Percentiles rank a stretch among this genome's conserved stretches.
Evolutionary conservation across 139 green algal species (phyloP).

Genomic region (Chlamydomonas incerta): DNA sequence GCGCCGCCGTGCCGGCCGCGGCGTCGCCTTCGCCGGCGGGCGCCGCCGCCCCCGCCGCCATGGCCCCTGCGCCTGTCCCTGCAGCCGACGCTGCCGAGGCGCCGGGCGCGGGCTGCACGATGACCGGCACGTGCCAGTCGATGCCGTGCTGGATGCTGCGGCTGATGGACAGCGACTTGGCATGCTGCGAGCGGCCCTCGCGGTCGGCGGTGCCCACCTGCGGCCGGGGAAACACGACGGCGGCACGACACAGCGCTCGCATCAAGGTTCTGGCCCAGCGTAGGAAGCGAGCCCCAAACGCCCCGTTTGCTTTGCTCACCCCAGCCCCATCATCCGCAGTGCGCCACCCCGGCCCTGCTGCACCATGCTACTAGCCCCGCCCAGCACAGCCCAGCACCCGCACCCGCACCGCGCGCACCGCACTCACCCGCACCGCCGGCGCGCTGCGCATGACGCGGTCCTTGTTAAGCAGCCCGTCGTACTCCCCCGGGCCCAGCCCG

Average conservation of each 20-base stretch:
- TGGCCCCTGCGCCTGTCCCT: too few relatives aligned
- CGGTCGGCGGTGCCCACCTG: conserved; percentile 39
- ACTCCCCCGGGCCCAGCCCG: conserved; percentile 49
- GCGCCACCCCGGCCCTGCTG: too few relatives aligned
- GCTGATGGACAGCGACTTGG: conserved; percentile 48
- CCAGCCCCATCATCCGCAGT: not conserved
- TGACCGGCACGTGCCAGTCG: conserved; percentile 55
- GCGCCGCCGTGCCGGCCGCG: not conserved
- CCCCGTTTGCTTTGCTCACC: too few relatives aligned
- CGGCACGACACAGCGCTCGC: too few relatives aligned
- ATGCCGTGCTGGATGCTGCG: conserved; percentile 61
- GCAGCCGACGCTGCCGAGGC: not conserved
- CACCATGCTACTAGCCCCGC: too few relatives aligned
- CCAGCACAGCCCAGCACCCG: too few relatives aligned
- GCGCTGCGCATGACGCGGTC: conserved; percentile 1
- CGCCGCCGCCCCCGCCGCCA: too few relatives aligned
- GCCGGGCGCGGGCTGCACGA: conserved; percentile 15
- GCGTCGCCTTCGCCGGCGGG: not conserved
- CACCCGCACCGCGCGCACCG: too few relatives aligned
- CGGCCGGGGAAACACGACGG: too few relatives aligned
- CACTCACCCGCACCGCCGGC: not conserved
- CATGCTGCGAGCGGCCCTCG: conserved; percentile 13
- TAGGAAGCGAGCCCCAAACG: too few relatives aligned
- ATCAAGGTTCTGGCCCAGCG: too few relatives aligned
- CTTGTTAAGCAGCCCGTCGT: not conserved